Base-by-base conservation (phyloP, 495 filamentous ascomycete genomes). In the Lepidopterella palustris region DNA sequence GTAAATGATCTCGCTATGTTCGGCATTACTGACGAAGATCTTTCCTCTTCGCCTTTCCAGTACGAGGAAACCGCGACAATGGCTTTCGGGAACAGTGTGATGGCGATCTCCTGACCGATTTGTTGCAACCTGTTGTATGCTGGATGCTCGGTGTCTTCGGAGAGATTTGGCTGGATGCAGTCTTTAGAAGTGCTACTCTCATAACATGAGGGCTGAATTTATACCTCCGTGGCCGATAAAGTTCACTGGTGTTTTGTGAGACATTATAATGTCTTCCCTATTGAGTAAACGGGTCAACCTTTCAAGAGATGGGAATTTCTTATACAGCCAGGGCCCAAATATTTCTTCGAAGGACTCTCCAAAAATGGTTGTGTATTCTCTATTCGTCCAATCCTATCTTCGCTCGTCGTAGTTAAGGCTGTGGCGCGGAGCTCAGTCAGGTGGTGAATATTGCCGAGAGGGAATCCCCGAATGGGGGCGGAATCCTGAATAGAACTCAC, bases 31-130 rank as follows among this genome's bases (percentile, higher is more conserved):
- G 13, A 42, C 10, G 10, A 42, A 42, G 35, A 42, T 13, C 18
- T 35, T 35, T 81, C 73, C 29, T 69, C 69, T 1, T 74, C 74
- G 23, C 77, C 80, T 72, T 92, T 85, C 90, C 90, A 95, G 73
- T 95, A 89, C 24, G 88, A 90, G 10, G 87, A 92, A 71, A 95
- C 89, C 11, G 95, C 88, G 10, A 96, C 86, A 13, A 93, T 79
- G 15, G 89, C 90, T 56, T 83, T 84, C 20, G 89, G 89, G 68
- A 87, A 87, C 29, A 92, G 83, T 66, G 85, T 86, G 26, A 83
- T 77, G 0, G 88, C 92, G 67, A 96, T 95, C 66, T 95, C 89
- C 6, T 71, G 76, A 26, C 90, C 90, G 51, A 93, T 84, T 13
- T 73, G 62, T 45, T 82, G 79, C 5, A 96, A 79, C 55, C 87